Conservation (phyloP, 202 grass and related monocot species). For the Brachypodium distachyon region DNA sequence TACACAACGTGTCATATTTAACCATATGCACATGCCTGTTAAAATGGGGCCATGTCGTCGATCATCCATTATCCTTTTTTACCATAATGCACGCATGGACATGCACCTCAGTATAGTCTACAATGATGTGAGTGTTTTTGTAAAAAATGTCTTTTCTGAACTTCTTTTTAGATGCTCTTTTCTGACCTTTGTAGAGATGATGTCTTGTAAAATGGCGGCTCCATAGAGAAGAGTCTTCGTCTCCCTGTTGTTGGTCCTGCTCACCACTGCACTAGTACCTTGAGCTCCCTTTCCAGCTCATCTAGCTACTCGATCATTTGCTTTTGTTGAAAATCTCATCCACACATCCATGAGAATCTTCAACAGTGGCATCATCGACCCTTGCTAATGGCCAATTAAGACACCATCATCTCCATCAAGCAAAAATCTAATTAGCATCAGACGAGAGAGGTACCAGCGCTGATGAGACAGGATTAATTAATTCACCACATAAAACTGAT, state of each 20-base stretch:
- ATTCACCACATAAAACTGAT: too few species aligned
- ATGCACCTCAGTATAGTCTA: too few species aligned
- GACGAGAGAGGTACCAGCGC: conserved; percentile 9
- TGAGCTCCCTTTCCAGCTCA: conserved; percentile 28
- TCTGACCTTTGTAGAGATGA: too few species aligned
- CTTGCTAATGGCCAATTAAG: conserved; percentile 44
- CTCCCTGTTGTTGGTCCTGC: neutral
- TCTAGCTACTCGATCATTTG: conserved; percentile 29
- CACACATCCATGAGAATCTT: conserved; percentile 27
- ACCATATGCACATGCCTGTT: too few species aligned
- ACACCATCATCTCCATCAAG: conserved; percentile 27
- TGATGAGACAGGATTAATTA: neutral
- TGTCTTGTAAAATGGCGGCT: too few species aligned
- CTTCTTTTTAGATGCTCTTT: too few species aligned
- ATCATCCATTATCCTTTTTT: too few species aligned
- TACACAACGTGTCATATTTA: too few species aligned
- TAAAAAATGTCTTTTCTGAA: too few species aligned
- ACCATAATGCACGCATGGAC: too few species aligned
- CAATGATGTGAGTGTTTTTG: too few species aligned
- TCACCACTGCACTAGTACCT: neutral
- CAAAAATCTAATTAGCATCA: conserved; percentile 23
- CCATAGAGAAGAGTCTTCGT: neutral
- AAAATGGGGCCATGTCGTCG: too few species aligned
- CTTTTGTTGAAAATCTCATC: conserved; percentile 29
- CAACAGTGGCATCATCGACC: conserved; percentile 11